These are phyloP conservation scores for Gnomoniopsis sp. DNA, from an alignment of 2,329 filamentous ascomycete genomes.

Conservation along the genomic window DNA sequence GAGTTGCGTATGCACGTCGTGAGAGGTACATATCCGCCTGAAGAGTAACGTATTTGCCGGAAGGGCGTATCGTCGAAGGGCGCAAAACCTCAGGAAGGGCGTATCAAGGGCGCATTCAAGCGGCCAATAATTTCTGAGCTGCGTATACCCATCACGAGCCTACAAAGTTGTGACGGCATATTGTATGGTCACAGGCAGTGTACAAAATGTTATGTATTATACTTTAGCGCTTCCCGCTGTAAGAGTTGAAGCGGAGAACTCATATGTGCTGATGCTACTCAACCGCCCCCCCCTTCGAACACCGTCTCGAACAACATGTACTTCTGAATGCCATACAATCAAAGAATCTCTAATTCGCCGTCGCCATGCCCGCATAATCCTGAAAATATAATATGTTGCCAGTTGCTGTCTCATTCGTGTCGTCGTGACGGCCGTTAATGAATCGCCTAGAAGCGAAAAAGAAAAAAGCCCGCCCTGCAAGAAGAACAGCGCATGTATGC, in stretches of 20 bases:
- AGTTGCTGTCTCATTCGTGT: constrained; percentile 15
- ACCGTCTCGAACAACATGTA: no score
- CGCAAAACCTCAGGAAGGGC: no score
- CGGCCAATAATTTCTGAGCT: no score
- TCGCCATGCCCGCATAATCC: not conserved
- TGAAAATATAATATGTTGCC: constrained; percentile 2
- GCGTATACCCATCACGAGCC: not conserved
- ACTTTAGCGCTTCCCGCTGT: not conserved
- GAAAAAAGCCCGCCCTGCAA: not conserved
- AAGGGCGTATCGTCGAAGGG: no score
- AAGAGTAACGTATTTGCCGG: no score
- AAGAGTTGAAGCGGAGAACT: not conserved
- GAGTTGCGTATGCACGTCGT: no score
- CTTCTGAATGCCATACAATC: not conserved
- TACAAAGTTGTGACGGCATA: no score
- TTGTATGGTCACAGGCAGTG: not conserved
- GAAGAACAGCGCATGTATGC: not conserved
- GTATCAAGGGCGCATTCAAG: no score
- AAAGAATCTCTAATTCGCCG: not conserved
- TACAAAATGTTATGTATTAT: not conserved
- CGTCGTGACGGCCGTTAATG: constrained; percentile 12
- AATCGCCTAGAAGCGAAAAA: not conserved
- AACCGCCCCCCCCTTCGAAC: not conserved
- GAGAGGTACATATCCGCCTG: no score
- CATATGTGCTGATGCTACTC: not conserved